Conservation (phyloP, 225 moss, liverwort and hornwort species). For the Takakia lepidozioides region DNA sequence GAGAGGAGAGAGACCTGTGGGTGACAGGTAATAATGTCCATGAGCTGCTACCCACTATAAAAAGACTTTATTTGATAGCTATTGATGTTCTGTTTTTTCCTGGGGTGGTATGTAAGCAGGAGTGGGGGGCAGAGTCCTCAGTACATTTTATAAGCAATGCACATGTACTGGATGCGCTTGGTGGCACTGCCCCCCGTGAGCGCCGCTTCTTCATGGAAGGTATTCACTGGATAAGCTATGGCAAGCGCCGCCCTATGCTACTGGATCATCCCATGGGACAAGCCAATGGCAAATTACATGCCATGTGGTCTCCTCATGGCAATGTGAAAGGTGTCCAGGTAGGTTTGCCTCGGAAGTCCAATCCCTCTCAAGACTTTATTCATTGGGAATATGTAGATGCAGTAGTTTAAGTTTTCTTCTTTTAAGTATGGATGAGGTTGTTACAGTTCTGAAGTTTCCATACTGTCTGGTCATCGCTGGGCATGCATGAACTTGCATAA, state of each 20-base stretch:
- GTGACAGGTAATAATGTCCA: too few relatives aligned
- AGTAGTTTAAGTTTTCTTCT: not conserved
- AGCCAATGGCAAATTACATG: slow-evolving; percentile 23
- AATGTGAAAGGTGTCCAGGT: slow-evolving; percentile 26
- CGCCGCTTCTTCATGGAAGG: slow-evolving; percentile 65
- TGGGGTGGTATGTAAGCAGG: too few relatives aligned
- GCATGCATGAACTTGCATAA: too few relatives aligned
- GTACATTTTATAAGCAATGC: slow-evolving; percentile 62
- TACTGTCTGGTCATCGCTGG: too few relatives aligned
- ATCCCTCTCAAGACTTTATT: too few relatives aligned
- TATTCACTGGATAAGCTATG: slow-evolving; percentile 32
- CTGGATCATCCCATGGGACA: slow-evolving; percentile 34
- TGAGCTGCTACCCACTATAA: too few relatives aligned
- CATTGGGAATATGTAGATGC: not conserved
- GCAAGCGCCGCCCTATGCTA: slow-evolving; percentile 40
- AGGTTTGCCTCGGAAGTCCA: not conserved
- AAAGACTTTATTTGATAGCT: too few relatives aligned
- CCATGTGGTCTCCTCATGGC: slow-evolving; percentile 27
- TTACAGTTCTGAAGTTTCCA: too few relatives aligned
- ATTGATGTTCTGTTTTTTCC: too few relatives aligned
- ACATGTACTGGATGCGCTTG: slow-evolving; percentile 61
- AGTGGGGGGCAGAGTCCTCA: slow-evolving; percentile 63
- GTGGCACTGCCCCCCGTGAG: slow-evolving; percentile 46
- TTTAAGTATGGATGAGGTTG: not conserved
- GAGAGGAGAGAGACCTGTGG: too few relatives aligned